Evolutionary conservation across 1,284 basidiomycete species (phyloP).

Genomic region (Lentinula novae-zelandiae): DNA sequence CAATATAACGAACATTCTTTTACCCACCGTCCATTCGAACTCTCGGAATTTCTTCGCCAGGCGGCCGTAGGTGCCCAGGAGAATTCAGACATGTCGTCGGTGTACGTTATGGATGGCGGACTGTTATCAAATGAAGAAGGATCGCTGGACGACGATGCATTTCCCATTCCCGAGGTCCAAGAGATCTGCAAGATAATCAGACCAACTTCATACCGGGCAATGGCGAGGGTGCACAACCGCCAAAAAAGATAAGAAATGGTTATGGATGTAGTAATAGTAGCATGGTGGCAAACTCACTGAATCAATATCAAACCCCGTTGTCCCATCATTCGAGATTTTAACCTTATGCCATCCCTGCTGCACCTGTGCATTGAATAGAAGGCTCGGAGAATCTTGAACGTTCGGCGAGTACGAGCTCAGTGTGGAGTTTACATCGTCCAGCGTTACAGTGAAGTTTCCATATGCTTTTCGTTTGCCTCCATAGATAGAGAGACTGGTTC

Average conservation of each 20-base stretch:
- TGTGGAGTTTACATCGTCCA: constrained; percentile 24
- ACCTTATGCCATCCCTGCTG: constrained; percentile 18
- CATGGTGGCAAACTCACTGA: constrained; percentile 5
- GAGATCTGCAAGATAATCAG: constrained; percentile 8
- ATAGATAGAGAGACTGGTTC: constrained; percentile 30
- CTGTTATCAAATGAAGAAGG: neutral
- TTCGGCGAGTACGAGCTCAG: neutral
- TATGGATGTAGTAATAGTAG: neutral
- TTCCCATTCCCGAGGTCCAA: constrained; percentile 4
- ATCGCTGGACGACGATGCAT: neutral
- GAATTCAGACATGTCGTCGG: constrained; percentile 13
- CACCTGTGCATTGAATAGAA: constrained; percentile 17
- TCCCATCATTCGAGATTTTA: constrained; percentile 5
- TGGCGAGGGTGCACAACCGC: no score
- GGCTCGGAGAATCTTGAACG: neutral
- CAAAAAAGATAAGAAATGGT: neutral
- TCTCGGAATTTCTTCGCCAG: constrained; percentile 12
- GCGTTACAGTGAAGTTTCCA: constrained; percentile 28
- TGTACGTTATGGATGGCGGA: constrained; percentile 3
- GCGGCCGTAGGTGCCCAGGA: constrained; percentile 14
- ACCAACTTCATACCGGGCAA: no score
- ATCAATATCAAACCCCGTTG: constrained; percentile 11
- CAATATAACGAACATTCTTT: no score
- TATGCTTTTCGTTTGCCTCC: constrained; percentile 28
- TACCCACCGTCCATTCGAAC: constrained; percentile 28